Base-by-base conservation (phyloP, 805 yeast genomes). In the Lachancea meyersii region DNA sequence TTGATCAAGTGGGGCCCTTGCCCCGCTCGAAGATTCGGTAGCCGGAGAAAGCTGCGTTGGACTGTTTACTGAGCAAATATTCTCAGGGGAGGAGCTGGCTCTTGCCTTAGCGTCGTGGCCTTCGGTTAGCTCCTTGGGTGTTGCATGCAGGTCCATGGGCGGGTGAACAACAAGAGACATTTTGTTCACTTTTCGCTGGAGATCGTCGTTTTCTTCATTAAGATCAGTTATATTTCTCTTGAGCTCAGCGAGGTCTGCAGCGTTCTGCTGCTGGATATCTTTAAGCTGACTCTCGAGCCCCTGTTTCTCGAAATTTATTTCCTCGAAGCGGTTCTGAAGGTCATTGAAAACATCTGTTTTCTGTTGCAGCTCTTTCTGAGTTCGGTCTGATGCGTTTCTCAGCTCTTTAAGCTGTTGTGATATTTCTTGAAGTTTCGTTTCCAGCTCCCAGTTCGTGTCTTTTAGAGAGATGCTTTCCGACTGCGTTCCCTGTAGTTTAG, bases 371-470 rank as follows among this genome's bases (percentile, higher is more conserved):
- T 73, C 68, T 33, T 57, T 49, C 32, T 67, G 62, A 20, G 73
- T 52, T 47, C 67, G 68, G 6, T 61, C 58, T 20, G 73, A 61
- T 20, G 68, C 64, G 21, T 74, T 79, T 23, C 65, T 70, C 28
- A 75, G 58, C 5, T 51, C 51, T 31, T 59, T 51, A 47, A 61
- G 55, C 23, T 68, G 63, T 27, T 58, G 56, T 13, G 59, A 42
- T 18, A 63, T 43, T 46, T 56, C 63, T 23, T 71, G 69, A 18
- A 76, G 59, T 43, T 72, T 72, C 3, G 76, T 60, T 58, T 82
- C 86, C 41, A 83, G 65, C 50, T 78, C 82, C 81, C 84, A 78
- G 52, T 77, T 78, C 31, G 72, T 66, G 53, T 82, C 86, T 54
- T 75, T 77, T 39, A 75, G 64, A 6, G 67, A 61, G 38, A 72